Base-by-base conservation (phyloP, 2,329 filamentous ascomycete species). In the Colletotrichum sp. region DNA sequence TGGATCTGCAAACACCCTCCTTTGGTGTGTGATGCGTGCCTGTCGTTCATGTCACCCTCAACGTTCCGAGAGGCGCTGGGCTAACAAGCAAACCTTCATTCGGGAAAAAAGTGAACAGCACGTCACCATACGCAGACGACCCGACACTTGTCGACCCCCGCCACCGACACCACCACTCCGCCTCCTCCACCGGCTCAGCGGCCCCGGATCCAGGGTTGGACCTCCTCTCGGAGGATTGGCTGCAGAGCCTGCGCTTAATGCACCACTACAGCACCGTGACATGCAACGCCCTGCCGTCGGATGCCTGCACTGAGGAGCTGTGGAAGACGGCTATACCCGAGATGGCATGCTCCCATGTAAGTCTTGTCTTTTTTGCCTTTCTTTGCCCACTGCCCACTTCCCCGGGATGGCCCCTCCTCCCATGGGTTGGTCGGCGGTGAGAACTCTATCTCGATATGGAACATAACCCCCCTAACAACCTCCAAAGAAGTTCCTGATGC, bases 161-260 rank as follows among this genome's bases (percentile, higher is more conserved):
- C n/a, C n/a, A 21, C 44, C 44, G 15, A 21, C 44, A 59, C 34
- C 26, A 44, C 8, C 65, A 28, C 36, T 59, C 39, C 36, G 55
- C 66, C 59, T 59, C 34, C 26, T 13, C 55, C 32, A n/a, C 55
- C 57, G 39, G 28, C 44, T 52, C 44, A 26, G 36, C 39, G 15
- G 59, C 59, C 18, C 55, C 69, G 8, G 69, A 68, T 73, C 78
- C 39, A 52, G 44, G 44, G 72, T 5, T 78, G 80, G 64, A 78
- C 80, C 44, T 75, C 80, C 36, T 75, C 52, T 65, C 79, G 75
- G 69, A 70, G 75, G 79, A 55, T 60, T 85, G 83, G 83, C 80
- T 83, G 8, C 79, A 81, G 6, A 84, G 85, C 67, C 81, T 86
- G 13, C 82, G 83, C 71, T 78, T 85, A 49, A 82, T 86, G 79